Percentiles rank a stretch among this genome's conserved stretches.
phyloP scores from a whole-genome alignment of 192 early-diverging fungal genomes.

The Rhizophagus sp. region DNA sequence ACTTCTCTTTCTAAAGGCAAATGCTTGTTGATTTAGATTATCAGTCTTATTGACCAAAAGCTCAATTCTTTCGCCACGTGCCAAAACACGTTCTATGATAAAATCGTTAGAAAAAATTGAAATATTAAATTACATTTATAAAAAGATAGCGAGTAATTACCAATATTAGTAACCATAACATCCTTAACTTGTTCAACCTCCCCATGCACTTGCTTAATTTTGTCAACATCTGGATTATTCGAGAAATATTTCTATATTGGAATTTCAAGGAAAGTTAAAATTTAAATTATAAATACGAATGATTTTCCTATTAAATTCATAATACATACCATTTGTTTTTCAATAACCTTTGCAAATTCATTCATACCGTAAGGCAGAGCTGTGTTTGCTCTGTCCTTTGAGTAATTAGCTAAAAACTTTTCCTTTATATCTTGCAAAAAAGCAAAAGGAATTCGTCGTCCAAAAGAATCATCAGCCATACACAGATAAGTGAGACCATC shows the following conservation, averaged over 20 bases:
- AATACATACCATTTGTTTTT: constrained; percentile 75
- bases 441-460: constrained; percentile 84
- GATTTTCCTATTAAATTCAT: background rate
- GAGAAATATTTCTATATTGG: constrained; percentile 67
- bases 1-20: constrained; percentile 87
- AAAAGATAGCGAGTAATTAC: constrained; percentile 33
- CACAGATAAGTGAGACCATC: constrained; percentile 84
- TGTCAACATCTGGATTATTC: constrained; percentile 69
- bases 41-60: constrained; percentile 91
- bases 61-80: constrained; percentile 86
- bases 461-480: constrained; percentile 73
- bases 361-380: constrained; percentile 76
- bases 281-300: constrained; percentile 11
- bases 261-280: constrained; percentile 8
- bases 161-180: constrained; percentile 95
- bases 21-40: constrained; percentile 81
- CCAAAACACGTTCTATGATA: constrained; percentile 76
- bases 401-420: constrained; percentile 59
- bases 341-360: constrained; percentile 79
- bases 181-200: constrained; percentile 94
- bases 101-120: background rate
- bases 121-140: background rate
- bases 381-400: constrained; percentile 51
- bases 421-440: constrained; percentile 84
- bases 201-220: constrained; percentile 78